Evolutionary conservation across 1,284 basidiomycete species (phyloP), one percentile per base, ranked within the genome.

Genomic region (Microbotryum saponariae): DNA sequence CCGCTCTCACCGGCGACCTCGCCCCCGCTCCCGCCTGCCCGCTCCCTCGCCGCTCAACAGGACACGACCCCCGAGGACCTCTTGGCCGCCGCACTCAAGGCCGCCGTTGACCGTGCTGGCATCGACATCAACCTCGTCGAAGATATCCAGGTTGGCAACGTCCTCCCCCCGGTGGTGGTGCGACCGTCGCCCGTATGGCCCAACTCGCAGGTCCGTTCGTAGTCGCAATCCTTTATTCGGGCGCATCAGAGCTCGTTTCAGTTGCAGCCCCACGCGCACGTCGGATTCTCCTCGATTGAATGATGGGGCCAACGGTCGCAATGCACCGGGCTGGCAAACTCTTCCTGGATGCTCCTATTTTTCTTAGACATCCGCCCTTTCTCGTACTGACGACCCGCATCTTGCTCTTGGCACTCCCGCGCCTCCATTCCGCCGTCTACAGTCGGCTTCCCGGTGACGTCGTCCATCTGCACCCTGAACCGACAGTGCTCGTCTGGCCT

Each of bases 401-500:
- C 9, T 44, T 4, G 21, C 21, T 37, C 51, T 16, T 16, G 20
- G 29, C 14, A 20, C 12, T 23, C 27, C 33, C 31, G 42, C 23
- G 37, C 45, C 14, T 27, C 21, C 86, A 86, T 20, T 79, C 87
- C 29, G 86, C 88, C 12, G 88, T 88, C 9, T 86, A 85, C 88
- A 75, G 88, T 94, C 62, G 93, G 94, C 45, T 91, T 97, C 72
- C 93, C 94, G 29, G 80, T 86, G 72, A 85, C 87, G 10, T 79
- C 85, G 3, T 78, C 89, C 25, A 77, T 97, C 76, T 87, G 88
- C 78, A 94, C 93, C 18, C 81, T 97, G 68, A 97, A 98, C 80
- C 81, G 94, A 60, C 91, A 94, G 76, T 98, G 94, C 78, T 94
- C 91, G 1, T 91, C 88, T 37, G 92, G 93, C 66, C 81, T 98